Evolutionary conservation across 768 basidiomycete genomes (phyloP), one percentile per base, ranked within the genome.

Genomic region (Serendipita indica): DNA sequence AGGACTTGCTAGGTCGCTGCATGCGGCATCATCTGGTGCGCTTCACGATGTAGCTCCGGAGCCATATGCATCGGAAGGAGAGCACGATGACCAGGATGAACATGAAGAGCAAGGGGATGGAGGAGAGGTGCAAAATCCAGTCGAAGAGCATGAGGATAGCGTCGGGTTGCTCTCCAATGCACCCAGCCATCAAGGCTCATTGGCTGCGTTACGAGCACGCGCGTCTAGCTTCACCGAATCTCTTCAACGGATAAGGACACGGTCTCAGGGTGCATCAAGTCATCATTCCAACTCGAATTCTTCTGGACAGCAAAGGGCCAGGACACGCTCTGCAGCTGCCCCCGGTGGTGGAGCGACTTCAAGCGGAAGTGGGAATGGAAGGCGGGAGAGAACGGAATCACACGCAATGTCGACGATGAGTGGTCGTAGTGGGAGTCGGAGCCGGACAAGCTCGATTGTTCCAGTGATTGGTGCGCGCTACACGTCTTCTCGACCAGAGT

Each of bases 81-180:
- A 20, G 2, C 33, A 41, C 28, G 59, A 60, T 10, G 34, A 45
- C 22, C 43, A 52, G 5, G 39, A 59, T 33, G 61, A 32, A 5
- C 28, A 43, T 5, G 58, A 58, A n/a, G 62, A 54, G 54, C 33
- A 35, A 61, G 32, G 60, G 58, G 18, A 52, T 34, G 20, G 62
- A 62, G 58, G 33, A 34, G 63, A 59, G 3, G 43, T 56, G 6
- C 58, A 57, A 20, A 62, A 63, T 35, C 62, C 39, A 20, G 62
- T 46, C 3, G 62, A 60, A 45, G 49, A 33, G 33, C 22, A 54
- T 28, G 63, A 63, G 16, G 62, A 63, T 30, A 61, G 60, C 25
- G 43, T 62, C 35, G 63, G 63, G 34, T 39, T 63, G n/a, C 59
- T 63, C 27, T 62, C 43, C 59, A 60, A 54, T 22, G 27, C 33